Conservation (phyloP, 1,139 yeast genomes). For the Zygosaccharomyces sapae region DNA sequence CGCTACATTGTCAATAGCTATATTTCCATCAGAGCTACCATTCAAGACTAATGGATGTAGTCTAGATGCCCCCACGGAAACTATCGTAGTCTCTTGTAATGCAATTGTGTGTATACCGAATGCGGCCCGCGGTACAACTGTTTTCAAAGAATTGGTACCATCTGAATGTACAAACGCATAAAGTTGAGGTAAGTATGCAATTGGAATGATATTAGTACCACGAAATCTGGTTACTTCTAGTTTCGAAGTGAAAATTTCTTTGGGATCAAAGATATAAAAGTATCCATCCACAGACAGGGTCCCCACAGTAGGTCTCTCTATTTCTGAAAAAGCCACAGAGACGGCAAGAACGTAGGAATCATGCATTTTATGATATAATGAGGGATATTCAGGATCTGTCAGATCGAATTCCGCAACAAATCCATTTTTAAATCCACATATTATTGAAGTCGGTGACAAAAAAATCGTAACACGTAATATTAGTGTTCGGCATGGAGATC, state of each 20-base stretch:
- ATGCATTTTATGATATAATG: constrained; percentile 46
- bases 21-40: constrained; percentile 61
- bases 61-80: constrained; percentile 41
- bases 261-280: constrained; percentile 42
- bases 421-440: constrained; percentile 68
- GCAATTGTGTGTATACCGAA: constrained; percentile 38
- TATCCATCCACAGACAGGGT: constrained; percentile 49
- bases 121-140: constrained; percentile 39
- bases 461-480: constrained; percentile 56
- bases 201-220: constrained; percentile 32
- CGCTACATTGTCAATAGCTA: constrained; percentile 42
- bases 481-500: constrained; percentile 29
- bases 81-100: constrained; percentile 41
- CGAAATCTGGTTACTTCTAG: constrained; percentile 38
- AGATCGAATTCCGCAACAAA: constrained; percentile 59
- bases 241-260: constrained; percentile 40
- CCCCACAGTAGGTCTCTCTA: constrained; percentile 41
- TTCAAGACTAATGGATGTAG: constrained; percentile 59
- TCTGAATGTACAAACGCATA: constrained; percentile 42
- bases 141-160: constrained; percentile 39
- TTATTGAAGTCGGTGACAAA: constrained; percentile 45
- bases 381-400: constrained; percentile 40
- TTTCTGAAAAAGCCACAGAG: constrained; percentile 41
- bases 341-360: constrained; percentile 50
- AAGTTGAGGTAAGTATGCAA: constrained; percentile 40